Evolutionary conservation across 2,329 filamentous ascomycete species (phyloP), one percentile per base, ranked within the genome.

Genomic region (Colletotrichum brevisporum): DNA sequence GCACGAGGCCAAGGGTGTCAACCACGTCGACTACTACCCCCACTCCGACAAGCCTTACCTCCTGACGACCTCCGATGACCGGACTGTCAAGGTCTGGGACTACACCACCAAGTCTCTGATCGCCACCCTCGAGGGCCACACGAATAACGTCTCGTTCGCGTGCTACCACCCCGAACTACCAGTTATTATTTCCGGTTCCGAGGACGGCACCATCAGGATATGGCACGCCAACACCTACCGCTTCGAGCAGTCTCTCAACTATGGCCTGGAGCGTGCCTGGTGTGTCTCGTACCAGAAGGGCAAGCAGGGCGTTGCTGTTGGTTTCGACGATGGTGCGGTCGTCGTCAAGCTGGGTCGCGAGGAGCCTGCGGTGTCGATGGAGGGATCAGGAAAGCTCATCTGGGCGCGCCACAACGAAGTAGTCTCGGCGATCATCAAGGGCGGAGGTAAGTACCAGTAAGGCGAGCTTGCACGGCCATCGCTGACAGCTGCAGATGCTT

Each of bases 171-270:
- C 96, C 2, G 95, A 98, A 82, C 85, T 99, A 56, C 96, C 96
- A 2, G 92, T 99, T 73, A 99, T 99, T 77, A 95, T 99, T 65
- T 98, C 96, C 26, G 96, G 96, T 75, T 98, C 95, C 27, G 96
- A 99, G 82, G 96, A 99, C 81, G 95, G 95, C 73, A 97, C 95
- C 0, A 91, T 99, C 78, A 97, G 97, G 82, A 95, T 99, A 80
- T 99, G 96, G 96, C 95, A 99, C 79, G 95, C 95, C 73, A 98
- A 97, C 78, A 99, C 96, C 61, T 98, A 98, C 82, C 89, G 96
- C 73, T 89, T 98, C 69, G 96, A 98, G 81, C 96, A 98, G 79
- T 97, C 95, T 0, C 85, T 99, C 71, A 98, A 94, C 83, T 99
- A 99, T 80, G 96, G 95, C 36, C 84, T 99, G 56, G 96, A 99